phyloP scores from a whole-genome alignment of 2,329 filamentous ascomycete species.

The Fusarium agapanthi region DNA sequence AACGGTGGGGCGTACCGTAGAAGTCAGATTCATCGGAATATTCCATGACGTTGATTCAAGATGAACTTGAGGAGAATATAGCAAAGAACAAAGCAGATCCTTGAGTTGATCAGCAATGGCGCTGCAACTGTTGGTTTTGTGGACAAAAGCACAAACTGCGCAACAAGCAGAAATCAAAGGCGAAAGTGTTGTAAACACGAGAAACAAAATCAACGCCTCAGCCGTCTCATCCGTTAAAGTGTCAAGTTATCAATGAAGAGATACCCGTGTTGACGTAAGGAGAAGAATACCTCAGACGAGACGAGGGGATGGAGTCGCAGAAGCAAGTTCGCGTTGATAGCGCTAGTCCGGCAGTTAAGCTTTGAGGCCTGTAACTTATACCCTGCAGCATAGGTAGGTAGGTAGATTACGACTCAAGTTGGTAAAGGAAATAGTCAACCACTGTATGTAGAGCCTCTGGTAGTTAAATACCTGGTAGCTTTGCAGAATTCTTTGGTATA shows the following conservation, averaged over 20 bases:
- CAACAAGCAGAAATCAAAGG: neutral
- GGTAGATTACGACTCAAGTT: neutral
- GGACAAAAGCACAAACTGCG: neutral
- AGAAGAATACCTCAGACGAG: constrained; percentile 18
- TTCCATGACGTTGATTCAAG: constrained; percentile 45
- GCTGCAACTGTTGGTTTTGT: neutral
- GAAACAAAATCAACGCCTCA: neutral
- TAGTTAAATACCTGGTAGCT: neutral
- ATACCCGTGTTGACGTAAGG: constrained; percentile 28
- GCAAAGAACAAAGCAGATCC: neutral
- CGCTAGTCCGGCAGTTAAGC: constrained; percentile 24
- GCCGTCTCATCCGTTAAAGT: neutral
- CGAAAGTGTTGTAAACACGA: neutral
- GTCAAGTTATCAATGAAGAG: neutral
- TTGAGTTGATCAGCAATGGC: neutral
- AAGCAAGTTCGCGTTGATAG: constrained; percentile 37
- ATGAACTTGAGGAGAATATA: neutral
- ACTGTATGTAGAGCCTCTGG: neutral
- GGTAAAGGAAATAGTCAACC: neutral
- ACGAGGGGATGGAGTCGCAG: constrained; percentile 25
- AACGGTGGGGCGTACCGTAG: constrained; percentile 54
- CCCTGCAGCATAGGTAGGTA: neutral
- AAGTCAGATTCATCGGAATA: constrained; percentile 62
- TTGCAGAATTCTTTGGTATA: neutral
- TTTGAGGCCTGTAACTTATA: constrained; percentile 4